phyloP scores from a whole-genome alignment of 257 asterid genomes.

The Dorcoceras hygrometricum region DNA sequence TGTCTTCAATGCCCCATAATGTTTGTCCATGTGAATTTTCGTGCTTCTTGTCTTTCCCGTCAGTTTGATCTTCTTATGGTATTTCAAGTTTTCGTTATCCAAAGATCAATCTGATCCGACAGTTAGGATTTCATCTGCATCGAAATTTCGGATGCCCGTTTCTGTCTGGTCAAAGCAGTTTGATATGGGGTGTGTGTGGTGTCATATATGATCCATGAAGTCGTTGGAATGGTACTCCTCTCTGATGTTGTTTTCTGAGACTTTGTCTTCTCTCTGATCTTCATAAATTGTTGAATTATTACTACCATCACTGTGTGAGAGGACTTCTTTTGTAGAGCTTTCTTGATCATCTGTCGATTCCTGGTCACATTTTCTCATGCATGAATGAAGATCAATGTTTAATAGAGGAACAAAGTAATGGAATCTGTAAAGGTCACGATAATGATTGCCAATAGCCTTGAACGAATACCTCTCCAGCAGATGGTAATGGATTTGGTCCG shows the following conservation, averaged over 20 bases:
- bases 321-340: slow-evolving; percentile 17
- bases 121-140: slow-evolving; percentile 12
- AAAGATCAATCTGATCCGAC: neutral
- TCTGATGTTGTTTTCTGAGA: slow-evolving; percentile 7
- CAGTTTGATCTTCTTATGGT: neutral
- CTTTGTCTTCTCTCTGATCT: slow-evolving; percentile 18
- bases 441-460: neutral
- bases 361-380: slow-evolving; percentile 12
- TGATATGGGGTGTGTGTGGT: neutral
- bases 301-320: slow-evolving; percentile 4
- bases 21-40: neutral
- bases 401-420: neutral
- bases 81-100: slow-evolving; percentile 6
- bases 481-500: slow-evolving; percentile 5
- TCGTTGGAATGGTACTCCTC: slow-evolving; percentile 1
- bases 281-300: slow-evolving; percentile 4
- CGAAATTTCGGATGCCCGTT: neutral
- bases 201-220: slow-evolving; percentile 4
- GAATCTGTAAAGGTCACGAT: no score
- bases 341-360: slow-evolving; percentile 16
- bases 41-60: slow-evolving; percentile 2
- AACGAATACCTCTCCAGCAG: slow-evolving; percentile 16
- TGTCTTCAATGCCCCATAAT: neutral
- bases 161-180: neutral
- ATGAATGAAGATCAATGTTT: neutral